phyloP scores from a whole-genome alignment of 495 filamentous ascomycete genomes.

The Penicillium simplicissimum region DNA sequence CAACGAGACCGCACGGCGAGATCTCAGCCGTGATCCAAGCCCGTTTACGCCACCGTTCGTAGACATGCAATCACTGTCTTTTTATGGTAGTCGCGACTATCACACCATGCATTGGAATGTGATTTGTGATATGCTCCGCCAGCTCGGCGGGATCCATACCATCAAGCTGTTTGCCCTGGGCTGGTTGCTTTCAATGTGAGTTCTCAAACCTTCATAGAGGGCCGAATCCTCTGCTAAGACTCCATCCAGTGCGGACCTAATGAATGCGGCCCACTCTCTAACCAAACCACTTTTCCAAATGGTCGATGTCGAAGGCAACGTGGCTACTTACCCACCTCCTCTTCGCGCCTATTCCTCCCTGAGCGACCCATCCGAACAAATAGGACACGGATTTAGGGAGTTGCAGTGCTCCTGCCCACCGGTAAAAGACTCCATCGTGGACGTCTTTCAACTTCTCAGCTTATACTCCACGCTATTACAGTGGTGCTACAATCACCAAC shows the following conservation, averaged over 20 bases:
- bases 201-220: neutral
- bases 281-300: conserved; percentile 3
- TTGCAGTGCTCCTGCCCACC: neutral
- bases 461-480: conserved; percentile 1
- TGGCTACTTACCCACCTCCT: neutral
- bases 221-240: neutral
- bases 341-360: neutral
- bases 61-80: conserved; percentile 1
- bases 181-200: conserved; percentile 3
- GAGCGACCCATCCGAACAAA: neutral
- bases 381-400: neutral
- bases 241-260: neutral
- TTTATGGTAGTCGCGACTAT: conserved; percentile 3
- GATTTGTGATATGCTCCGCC: neutral
- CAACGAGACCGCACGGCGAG: conserved; percentile 4
- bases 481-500: neutral
- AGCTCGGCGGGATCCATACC: neutral
- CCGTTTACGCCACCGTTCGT: neutral
- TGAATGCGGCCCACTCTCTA: conserved; percentile 2
- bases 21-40: neutral
- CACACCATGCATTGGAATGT: conserved; percentile 5
- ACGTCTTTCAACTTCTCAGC: neutral
- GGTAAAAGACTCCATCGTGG: conserved; percentile 1
- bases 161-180: conserved; percentile 3
- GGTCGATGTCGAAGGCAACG: neutral